Evolutionary conservation across 2,329 filamentous ascomycete genomes (phyloP).

Genomic region (Thermothelomyces thermophilus): DNA sequence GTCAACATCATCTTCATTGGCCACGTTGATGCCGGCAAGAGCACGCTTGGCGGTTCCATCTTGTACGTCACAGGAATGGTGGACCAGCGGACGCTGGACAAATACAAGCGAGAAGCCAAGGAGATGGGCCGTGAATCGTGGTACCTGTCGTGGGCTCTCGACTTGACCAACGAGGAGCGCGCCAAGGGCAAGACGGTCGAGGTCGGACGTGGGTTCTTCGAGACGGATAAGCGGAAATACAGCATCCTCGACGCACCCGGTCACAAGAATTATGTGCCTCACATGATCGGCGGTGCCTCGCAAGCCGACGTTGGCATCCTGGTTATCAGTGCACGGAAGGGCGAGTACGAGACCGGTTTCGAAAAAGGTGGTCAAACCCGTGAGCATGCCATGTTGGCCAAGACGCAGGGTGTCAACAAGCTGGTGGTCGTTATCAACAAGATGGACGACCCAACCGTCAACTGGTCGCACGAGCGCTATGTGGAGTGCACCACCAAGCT

Average conservation of each 20-base stretch:
- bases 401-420: conserved; percentile 98
- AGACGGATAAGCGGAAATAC: conserved; percentile 93
- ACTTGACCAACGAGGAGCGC: conserved; percentile 94
- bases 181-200: conserved; percentile 97
- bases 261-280: conserved; percentile 96
- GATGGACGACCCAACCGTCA: conserved; percentile 96
- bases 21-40: conserved; percentile 98
- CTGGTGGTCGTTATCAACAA: conserved; percentile 94
- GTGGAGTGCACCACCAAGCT: conserved; percentile 91
- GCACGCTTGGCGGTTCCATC: conserved; percentile 88
- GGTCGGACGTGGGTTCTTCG: conserved; percentile 91
- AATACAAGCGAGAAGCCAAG: conserved; percentile 95
- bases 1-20: conserved; percentile 65
- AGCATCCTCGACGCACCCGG: conserved; percentile 94
- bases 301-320: conserved; percentile 92
- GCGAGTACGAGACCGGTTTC: conserved; percentile 98
- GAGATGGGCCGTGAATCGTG: conserved; percentile 94
- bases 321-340: conserved; percentile 93
- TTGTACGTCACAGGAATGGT: conserved; percentile 96
- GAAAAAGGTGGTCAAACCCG: conserved; percentile 93
- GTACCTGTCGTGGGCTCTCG: conserved; percentile 98
- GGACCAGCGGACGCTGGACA: conserved; percentile 97
- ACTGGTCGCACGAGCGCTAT: conserved; percentile 91
- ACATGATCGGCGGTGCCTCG: conserved; percentile 94
- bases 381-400: conserved; percentile 95